Evolutionary conservation across 139 green algal species (phyloP), one percentile per base, ranked within the genome.

Genomic region (Microglena sp.): DNA sequence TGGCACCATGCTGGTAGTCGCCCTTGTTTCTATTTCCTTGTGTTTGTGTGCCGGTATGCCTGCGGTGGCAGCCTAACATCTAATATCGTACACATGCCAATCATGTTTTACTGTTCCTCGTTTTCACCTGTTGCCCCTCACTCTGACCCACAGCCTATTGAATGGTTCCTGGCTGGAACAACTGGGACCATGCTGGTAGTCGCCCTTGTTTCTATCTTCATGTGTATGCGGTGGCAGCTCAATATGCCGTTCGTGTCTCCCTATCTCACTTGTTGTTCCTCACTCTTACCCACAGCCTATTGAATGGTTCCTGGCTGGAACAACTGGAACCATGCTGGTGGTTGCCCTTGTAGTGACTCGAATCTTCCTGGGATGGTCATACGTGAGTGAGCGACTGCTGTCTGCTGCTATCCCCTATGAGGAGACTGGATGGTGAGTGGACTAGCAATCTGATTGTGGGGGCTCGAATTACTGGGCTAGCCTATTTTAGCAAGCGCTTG

Each of bases 361-460:
- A 63, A 88, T 96, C 60, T 94, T 87, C 70, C 76, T 95, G n/a
- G 86, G 82, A 21, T 98, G 92, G 92, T 69, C 72, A 5, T 98
- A 97, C 60, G 90, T 98, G 7, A 83, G 84, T 4, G 86, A 95
- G 56, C 74, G 92, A 3, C 72, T 98, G 33, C 81, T 97, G 33
- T 84, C 61, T 28, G 92, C 92, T 0, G 66, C 67, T 5, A 68
- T 95, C 3, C 81, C 87, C 33, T 97, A 97, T 67, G 91, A 97
- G 78, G 91, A 89, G 90, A 97, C 76, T 55, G 90, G 59, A 64
- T 96, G 69, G 69, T 95, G 62, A 75, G 85, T 18, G n/a, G n/a
- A 67, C 72, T 15, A 29, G 27, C 40, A n/a, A 50, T 50, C 40
- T 50, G 40, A 11, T 50, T 50, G 40, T 50, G 40, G n/a, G n/a